Evolutionary conservation across 108 stramenopile genomes (phyloP).

Genomic region (Pseudonitzschia delicatissima): DNA sequence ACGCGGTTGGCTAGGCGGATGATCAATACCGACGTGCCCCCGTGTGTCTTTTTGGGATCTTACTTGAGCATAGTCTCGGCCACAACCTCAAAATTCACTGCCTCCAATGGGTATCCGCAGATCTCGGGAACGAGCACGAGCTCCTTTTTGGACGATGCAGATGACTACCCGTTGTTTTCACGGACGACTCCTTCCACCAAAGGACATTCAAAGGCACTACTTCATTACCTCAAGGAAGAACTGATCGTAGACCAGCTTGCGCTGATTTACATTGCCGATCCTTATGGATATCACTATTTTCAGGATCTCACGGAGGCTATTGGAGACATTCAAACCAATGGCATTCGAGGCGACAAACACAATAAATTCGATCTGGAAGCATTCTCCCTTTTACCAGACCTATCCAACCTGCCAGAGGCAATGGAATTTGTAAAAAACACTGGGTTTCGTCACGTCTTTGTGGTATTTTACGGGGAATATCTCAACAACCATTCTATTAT

Average conservation of each 20-base stretch:
- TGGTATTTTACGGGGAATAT: too few relatives aligned
- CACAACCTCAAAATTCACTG: conserved; percentile 30
- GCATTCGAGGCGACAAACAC: too few relatives aligned
- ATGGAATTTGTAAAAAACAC: too few relatives aligned
- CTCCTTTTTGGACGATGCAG: conserved; percentile 34
- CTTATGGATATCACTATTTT: conserved; percentile 50
- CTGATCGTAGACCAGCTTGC: conserved; percentile 29
- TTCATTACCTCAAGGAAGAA: conserved; percentile 20
- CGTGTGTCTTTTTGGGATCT: conserved; percentile 25
- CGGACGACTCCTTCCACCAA: conserved; percentile 41
- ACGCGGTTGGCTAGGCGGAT: background rate
- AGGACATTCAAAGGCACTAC: conserved; percentile 26
- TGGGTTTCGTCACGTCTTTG: too few relatives aligned
- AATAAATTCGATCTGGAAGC: too few relatives aligned
- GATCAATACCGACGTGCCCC: background rate
- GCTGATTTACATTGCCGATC: conserved; percentile 43
- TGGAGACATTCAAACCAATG: too few relatives aligned
- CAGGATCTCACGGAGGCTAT: too few relatives aligned
- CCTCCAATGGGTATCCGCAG: conserved; percentile 43
- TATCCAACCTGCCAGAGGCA: too few relatives aligned
- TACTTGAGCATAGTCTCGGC: conserved; percentile 8
- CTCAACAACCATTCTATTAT: too few relatives aligned
- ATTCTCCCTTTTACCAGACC: too few relatives aligned
- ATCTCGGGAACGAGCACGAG: conserved; percentile 26
- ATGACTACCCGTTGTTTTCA: conserved; percentile 36